A percentile compares a stretch with the other conserved stretches of the same genome.
These are phyloP conservation scores for Yamadazyma epiphylla DNA, from an alignment of 1,139 yeast species.

Conservation along the genomic window DNA sequence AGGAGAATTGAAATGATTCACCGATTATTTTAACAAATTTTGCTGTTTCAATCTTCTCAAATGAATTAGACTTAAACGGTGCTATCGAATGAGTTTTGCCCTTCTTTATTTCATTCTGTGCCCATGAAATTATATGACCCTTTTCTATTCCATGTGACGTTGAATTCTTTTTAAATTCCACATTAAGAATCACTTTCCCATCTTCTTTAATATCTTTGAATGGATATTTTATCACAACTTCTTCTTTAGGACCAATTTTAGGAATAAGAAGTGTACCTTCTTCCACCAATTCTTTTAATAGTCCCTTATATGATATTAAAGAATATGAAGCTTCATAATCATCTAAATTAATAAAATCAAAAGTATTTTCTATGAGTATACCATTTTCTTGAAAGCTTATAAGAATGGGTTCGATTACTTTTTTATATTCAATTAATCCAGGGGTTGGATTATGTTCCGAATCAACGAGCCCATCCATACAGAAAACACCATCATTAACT, in stretches of 20 bases:
- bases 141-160: constrained; percentile 5
- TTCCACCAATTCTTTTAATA: constrained; percentile 5
- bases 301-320: constrained; percentile 4
- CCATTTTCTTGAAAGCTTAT: constrained; percentile 8
- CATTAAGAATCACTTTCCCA: constrained; percentile 5
- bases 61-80: no score
- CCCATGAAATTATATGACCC: constrained; percentile 24
- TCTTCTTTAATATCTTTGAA: neutral
- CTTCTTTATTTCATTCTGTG: constrained; percentile 12
- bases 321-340: constrained; percentile 3
- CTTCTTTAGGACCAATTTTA: constrained; percentile 3
- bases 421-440: constrained; percentile 24
- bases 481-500: constrained; percentile 29
- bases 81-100: no score
- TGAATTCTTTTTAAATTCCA: constrained; percentile 7
- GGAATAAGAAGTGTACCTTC: constrained; percentile 7
- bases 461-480: constrained; percentile 29
- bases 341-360: constrained; percentile 11
- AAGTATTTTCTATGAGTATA: constrained; percentile 9
- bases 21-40: neutral
- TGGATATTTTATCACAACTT: constrained; percentile 1
- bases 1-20: constrained; percentile 1
- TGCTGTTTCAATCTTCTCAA: neutral
- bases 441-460: constrained; percentile 31
- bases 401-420: constrained; percentile 24